Evolutionary conservation across 768 basidiomycete species (phyloP), one percentile per base, ranked within the genome.

Genomic region (Gloeophyllum trabeum): DNA sequence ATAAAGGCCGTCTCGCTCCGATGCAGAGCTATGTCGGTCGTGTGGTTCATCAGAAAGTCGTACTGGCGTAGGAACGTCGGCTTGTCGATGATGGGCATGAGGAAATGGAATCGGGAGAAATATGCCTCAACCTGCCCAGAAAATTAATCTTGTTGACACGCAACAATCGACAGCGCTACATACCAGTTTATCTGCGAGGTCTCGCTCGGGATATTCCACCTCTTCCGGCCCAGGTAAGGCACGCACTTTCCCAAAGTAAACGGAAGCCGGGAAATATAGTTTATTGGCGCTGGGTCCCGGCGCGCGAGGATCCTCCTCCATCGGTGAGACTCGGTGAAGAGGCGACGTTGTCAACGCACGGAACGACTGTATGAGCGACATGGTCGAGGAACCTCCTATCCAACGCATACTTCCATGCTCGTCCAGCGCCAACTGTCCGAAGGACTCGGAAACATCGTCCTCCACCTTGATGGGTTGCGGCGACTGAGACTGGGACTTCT

Each of bases 361-460:
- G 66, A 91, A 90, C 4, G 86, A 88, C 55, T 90, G 87, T 38
- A 91, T 88, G 51, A 91, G 72, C 4, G 88, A 86, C 88, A 91
- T 89, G 18, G 87, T 87, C 13, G 87, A 90, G 4, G 89, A 90
- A 41, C 87, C 84, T 32, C 88, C 88, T 51, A 91, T 90, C 88
- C 88, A 91, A 45, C 87, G 77, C 73, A 86, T 78, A 59, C 89
- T 86, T 24, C 88, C 88, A 49, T 89, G 82, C 56, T 90, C 89
- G 52, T 91, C 88, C 30, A 91, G 69, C 21, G 89, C 86, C 41
- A 91, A 73, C 57, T 90, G 87, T 16, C 87, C 89, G 54, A 91
- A 81, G 13, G 83, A 80, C 57, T 90, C 87, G 54, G 75, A 78
- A 51, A 90, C 72, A 61, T 88, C 87, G 50, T 86, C 83, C 54